Percentiles rank a stretch among this genome's conserved stretches.
Conservation (phyloP, 257 asterid genomes). For the Primulina huaijiensis region DNA sequence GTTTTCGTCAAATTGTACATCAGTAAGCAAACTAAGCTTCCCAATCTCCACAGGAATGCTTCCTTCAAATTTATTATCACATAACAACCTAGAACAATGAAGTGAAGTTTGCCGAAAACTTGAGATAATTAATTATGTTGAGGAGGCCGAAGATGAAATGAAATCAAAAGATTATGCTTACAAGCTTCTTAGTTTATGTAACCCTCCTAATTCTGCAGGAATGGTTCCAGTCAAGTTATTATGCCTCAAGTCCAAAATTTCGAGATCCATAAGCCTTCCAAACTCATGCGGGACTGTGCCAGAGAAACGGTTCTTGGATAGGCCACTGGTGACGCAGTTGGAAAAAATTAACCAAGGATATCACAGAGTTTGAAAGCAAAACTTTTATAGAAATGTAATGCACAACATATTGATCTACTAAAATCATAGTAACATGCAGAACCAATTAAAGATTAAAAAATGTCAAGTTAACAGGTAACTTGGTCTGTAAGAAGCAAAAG, state of each 20-base stretch:
- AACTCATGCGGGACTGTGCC: slow-evolving; percentile 69
- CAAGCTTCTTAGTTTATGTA: slow-evolving; percentile 57
- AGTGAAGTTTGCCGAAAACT: slow-evolving; percentile 20
- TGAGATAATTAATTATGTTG: background rate
- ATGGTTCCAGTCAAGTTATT: slow-evolving; percentile 61
- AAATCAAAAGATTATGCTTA: slow-evolving; percentile 37
- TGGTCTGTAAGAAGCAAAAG: background rate
- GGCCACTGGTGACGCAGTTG: slow-evolving; percentile 35
- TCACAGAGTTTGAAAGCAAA: background rate
- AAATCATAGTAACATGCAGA: background rate
- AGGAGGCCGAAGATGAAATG: background rate
- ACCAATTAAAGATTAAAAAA: background rate
- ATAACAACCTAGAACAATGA: slow-evolving; percentile 57
- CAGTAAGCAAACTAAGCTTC: slow-evolving; percentile 55
- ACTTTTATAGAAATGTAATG: background rate
- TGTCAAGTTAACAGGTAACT: background rate
- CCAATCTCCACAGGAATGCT: slow-evolving; percentile 64
- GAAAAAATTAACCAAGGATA: slow-evolving; percentile 10
- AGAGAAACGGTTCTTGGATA: slow-evolving; percentile 61
- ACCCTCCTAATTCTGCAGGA: slow-evolving; percentile 62
- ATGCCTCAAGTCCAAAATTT: slow-evolving; percentile 77
- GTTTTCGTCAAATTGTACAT: slow-evolving; percentile 52
- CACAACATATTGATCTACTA: background rate
- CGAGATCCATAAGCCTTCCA: slow-evolving; percentile 53
- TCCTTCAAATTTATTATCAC: slow-evolving; percentile 68